Base-by-base conservation (phyloP, 192 early-diverging fungal genomes). In the Endogone sp. region DNA sequence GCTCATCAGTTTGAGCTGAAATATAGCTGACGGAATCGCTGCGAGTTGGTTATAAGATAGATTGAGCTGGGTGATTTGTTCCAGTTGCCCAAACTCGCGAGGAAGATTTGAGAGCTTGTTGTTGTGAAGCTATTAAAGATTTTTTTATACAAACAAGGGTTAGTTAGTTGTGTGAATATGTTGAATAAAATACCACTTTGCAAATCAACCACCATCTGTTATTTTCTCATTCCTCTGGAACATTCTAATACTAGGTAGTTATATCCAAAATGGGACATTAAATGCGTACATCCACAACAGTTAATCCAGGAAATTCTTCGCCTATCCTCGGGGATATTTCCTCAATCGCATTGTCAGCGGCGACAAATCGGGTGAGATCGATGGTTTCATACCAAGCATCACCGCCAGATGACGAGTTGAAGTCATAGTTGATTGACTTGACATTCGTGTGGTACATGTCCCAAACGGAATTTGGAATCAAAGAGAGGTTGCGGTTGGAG, bases 361-460 rank as follows among this genome's bases (percentile, higher is more conserved):
- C 83, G n/a, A 83, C 71, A 21, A 87, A 59, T 20, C 79, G 78
- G 3, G 78, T 83, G 44, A 87, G 27, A 4, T 87, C 83, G n/a
- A 81, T 75, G 10, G 70, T 70, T 59, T 87, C 80, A 25, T 80
- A 87, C 85, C 83, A 85, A 13, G 75, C 73, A 54, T 76, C 74
- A 49, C 37, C 37, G 10, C 62, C 67, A 16, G 69, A 68, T 25
- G 58, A 69, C 11, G 78, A 76, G 70, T 66, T 77, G 29, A 87
- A 81, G 60, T 87, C 83, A 25, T 84, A 68, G 10, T 77, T 74
- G 20, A 84, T 71, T 44, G 66, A 72, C 56, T 77, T 78, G 20
- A 81, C 74, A 68, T 87, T 81, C 32, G 81, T 74, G 64, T 83
- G 81, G 62, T 86, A 86, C 85, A 87, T 87, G 56, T 74, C 82